phyloP scores from a whole-genome alignment of 805 yeast genomes.

The Maudiozyma barnettii region DNA sequence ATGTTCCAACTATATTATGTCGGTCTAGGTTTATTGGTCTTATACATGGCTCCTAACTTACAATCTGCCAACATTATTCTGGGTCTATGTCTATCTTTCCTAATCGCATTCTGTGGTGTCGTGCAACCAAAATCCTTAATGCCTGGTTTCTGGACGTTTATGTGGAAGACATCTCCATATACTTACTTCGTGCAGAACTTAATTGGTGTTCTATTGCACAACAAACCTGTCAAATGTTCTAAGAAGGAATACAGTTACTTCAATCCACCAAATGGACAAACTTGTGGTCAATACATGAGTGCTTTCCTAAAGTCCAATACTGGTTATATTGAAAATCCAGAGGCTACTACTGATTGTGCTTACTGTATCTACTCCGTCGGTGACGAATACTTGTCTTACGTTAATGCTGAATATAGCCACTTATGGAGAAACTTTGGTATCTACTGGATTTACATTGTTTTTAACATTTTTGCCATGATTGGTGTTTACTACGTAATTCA shows the following conservation, averaged over 20 bases:
- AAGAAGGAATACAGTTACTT: conserved; percentile 14
- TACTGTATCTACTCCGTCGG: conserved; percentile 49
- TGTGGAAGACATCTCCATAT: conserved; percentile 35
- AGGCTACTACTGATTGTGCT: conserved; percentile 41
- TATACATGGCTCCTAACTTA: conserved; percentile 16
- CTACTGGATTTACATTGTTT: conserved; percentile 38
- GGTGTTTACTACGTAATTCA: conserved; percentile 49
- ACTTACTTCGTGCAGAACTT: conserved; percentile 38
- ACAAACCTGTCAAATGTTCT: conserved; percentile 36
- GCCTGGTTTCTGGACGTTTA: conserved; percentile 37
- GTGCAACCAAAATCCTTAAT: conserved; percentile 30
- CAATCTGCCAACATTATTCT: conserved; percentile 24
- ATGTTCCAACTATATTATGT: conserved; percentile 40
- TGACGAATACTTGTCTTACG: conserved; percentile 39
- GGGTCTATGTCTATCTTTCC: conserved; percentile 21
- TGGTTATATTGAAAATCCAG: conserved; percentile 19
- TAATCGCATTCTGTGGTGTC: conserved; percentile 33
- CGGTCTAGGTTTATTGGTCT: conserved; percentile 32
- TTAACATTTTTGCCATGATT: conserved; percentile 35
- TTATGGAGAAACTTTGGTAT: conserved; percentile 56
- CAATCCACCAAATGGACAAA: conserved; percentile 16
- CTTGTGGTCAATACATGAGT: conserved; percentile 19
- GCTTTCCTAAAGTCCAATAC: conserved; percentile 11
- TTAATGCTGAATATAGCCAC: conserved; percentile 25
- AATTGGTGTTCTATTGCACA: conserved; percentile 41